Base-by-base conservation (phyloP, 2,329 filamentous ascomycete species). In the Fusarium sp. region DNA sequence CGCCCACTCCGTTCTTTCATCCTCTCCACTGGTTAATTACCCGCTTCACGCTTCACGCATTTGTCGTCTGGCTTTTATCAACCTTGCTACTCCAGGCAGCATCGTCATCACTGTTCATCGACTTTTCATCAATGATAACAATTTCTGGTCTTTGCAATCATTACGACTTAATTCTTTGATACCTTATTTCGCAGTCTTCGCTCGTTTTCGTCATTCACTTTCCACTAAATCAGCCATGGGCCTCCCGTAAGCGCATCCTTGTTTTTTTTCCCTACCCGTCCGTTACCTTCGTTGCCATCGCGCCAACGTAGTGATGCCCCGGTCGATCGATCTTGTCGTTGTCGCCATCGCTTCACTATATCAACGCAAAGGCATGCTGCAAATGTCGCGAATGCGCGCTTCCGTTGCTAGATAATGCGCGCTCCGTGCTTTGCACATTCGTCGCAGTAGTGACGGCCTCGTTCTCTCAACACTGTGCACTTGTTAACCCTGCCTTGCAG, bases 161-260 rank as follows among this genome's bases (percentile, higher is more conserved):
- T 51, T 39, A 48, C 45, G 56, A 54, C 25, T 31, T 45, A 29
- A 54, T 44, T 35, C 29, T 35, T 55, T 55, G 31, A 35, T 42
- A 37, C 33, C 25, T n/a, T 45, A 35, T 54, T 60, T 55, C 25
- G 5, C 42, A 57, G n/a, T 63, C 66, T 60, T 55, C 39, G 23
- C 35, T 69, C 57, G 18, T 44, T 59, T 57, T 60, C 25, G 59
- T 69, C 67, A 59, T 54, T 72, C 69, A 61, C 69, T 71, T 69
- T 29, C 25, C 29, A 58, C 41, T 41, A 52, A 38, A 57, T 45
- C 62, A 74, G 76, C 48, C 56, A 86, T 86, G 84, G 84, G 84
- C 77, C 84, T 85, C 56, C 84, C 84, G 84, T 86, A 83, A 84
- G 84, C 84, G 65, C 67, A 69, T 63, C 72, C 62, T 70, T 60